Evolutionary conservation across 2,329 filamentous ascomycete genomes (phyloP), one percentile per base, ranked within the genome.

Genomic region (Capronia coronata): DNA sequence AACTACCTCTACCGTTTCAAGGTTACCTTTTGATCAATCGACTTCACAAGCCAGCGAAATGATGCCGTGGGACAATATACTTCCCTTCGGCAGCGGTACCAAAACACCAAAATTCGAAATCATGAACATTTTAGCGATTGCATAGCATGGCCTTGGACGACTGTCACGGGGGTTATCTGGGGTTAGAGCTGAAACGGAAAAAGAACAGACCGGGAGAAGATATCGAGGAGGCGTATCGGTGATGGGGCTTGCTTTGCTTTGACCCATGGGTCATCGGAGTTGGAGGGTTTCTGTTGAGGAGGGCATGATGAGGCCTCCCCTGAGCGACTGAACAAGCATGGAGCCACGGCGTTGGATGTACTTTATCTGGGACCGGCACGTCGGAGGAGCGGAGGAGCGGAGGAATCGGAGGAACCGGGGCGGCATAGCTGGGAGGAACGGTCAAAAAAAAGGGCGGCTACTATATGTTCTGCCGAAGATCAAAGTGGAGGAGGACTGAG

Each of bases 291-390:
- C 13, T 18, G 35, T 9, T 38, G 19, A n/a, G 35, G 16, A 21
- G 4, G 35, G 35, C 11, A 19, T 19, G 34, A 6, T 37, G 4
- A 7, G 5, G 14, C 18, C 8, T 18, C n/a, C 9, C 9, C 16
- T 41, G 35, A 48, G 37, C 45, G 45, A 48, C 23, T 48, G 22
- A 32, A 23, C 27, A 19, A 48, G 45, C 45, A 40, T 41, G 45
- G 45, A 48, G 45, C 27, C 37, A 19, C 7, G 45, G 45, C 41
- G 45, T 48, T 48, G 35, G 16, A 23, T 30, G 9, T 25, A 46
- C 22, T 38, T 19, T 8, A 22, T 8, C 16, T 41, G 38, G 21
- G n/a, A 41, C n/a, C 3, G 13, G 1, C 14, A 11, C 11, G 29
- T 9, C n/a, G 42, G 42, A 25, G 18, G 42, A 45, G 16, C 21